Conservation (phyloP, 257 asterid genomes). For the Nemophila menziesii region DNA sequence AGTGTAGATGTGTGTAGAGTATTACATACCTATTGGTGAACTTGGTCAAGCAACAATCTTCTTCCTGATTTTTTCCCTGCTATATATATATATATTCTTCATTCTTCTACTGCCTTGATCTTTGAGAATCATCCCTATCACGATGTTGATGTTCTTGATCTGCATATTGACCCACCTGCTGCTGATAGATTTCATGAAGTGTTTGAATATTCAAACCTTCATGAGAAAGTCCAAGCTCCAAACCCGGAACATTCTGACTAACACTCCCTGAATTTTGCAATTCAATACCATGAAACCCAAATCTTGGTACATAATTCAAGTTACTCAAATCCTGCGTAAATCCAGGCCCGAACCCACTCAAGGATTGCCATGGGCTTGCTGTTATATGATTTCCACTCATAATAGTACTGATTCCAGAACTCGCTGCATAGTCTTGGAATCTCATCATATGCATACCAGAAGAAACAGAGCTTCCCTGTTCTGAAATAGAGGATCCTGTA, state of each 20-base stretch:
- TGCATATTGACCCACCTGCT: slow-evolving; percentile 32
- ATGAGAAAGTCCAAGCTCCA: slow-evolving; percentile 76
- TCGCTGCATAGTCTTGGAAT: slow-evolving; percentile 15
- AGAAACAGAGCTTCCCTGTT: slow-evolving; percentile 31
- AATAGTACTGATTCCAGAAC: slow-evolving; percentile 22
- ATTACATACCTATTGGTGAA: slow-evolving; percentile 21
- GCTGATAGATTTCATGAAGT: slow-evolving; percentile 45
- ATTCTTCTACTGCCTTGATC: slow-evolving; percentile 23
- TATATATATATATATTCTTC: too few relatives aligned
- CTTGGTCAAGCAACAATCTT: slow-evolving; percentile 11
- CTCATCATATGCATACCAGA: slow-evolving; percentile 20
- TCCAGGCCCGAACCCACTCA: slow-evolving; percentile 32
- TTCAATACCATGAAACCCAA: slow-evolving; percentile 33
- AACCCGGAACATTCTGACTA: slow-evolving; percentile 36
- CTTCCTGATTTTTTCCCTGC: neutral
- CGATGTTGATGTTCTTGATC: slow-evolving; percentile 21
- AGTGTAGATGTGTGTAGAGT: neutral
- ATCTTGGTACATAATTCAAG: slow-evolving; percentile 20
- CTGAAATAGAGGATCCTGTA: slow-evolving; percentile 40
- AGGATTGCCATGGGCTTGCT: slow-evolving; percentile 40
- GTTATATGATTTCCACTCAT: slow-evolving; percentile 22
- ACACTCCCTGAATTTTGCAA: slow-evolving; percentile 18
- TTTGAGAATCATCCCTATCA: slow-evolving; percentile 34
- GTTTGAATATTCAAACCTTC: slow-evolving; percentile 47
- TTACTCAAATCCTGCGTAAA: slow-evolving; percentile 21